Base-by-base conservation (phyloP, 1,139 yeast species). In the Yueomyces sp. region DNA sequence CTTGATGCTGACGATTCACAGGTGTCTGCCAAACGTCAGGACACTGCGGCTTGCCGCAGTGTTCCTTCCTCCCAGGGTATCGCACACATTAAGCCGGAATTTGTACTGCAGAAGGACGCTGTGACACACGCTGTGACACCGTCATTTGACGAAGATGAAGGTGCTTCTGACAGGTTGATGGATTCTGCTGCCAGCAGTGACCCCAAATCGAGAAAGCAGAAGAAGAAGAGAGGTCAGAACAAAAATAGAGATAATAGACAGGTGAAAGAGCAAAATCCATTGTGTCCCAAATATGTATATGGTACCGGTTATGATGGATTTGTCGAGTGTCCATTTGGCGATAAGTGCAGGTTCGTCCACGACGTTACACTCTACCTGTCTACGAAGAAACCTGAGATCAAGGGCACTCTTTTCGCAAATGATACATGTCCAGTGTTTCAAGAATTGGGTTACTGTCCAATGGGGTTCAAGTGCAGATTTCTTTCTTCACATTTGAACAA, bases 381-480 rank as follows among this genome's bases (percentile, higher is more conserved):
- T 0, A 62, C 74, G 33, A 91, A 91, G 63, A 81, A 79, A 0
- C 70, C 64, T 0, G 97, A 91, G 59, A 65, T 86, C 31, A 76
- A 71, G 34, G 45, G 50, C 11, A 47, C 44, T n/a, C 43, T 41
- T 33, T 59, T 55, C 44, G 36, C 12, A 85, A 93, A 56, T 1
- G 9, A 29, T 29, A 29, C 9, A 6, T 91, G 99, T 64, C 97
- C 98, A 0, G 96, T 86, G 2, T 87, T 65, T 57, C 69, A 69
- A 39, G 82, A 84, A 1, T 68, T 86, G 42, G 98, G 98, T 0
- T 80, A 76, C 56, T 91, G 99, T 68, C 95, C 96, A 2, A 74
- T 83, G 48, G 98, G 98, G 0, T 66, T 84, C 55, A 87, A 84
- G 60, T 91, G 99, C 65, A 75, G 96, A 55, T 93, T 96, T 87